phyloP scores from a whole-genome alignment of 2,329 filamentous ascomycete genomes.

The Aspergillus hiratsukae region DNA sequence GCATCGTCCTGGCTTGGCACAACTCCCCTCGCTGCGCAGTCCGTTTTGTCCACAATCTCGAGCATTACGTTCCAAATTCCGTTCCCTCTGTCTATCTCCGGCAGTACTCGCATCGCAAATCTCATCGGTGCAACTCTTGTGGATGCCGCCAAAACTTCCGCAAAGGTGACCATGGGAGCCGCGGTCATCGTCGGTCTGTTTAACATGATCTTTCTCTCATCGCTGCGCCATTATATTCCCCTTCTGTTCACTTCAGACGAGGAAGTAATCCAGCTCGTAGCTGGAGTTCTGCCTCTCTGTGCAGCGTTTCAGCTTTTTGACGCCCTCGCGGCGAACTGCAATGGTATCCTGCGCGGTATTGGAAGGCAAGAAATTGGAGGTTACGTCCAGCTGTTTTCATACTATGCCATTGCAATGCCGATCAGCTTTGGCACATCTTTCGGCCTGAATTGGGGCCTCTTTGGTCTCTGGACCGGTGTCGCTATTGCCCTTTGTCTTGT shows the following conservation, averaged over 20 bases:
- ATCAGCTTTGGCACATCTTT: conserved; percentile 77
- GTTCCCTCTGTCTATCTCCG: conserved; percentile 84
- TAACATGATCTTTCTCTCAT: conserved; percentile 67
- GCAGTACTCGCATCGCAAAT: conserved; percentile 84
- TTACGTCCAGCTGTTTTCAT: conserved; percentile 79
- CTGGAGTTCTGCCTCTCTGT: conserved; percentile 69
- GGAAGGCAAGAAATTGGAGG: conserved; percentile 87
- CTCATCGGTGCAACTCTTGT: conserved; percentile 82
- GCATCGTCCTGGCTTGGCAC: conserved; percentile 74
- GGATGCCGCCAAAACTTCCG: conserved; percentile 72
- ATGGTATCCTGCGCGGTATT: conserved; percentile 79
- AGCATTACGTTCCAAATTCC: conserved; percentile 85
- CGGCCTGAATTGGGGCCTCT: conserved; percentile 68
- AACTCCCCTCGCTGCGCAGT: conserved; percentile 79
- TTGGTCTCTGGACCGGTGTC: conserved; percentile 77
- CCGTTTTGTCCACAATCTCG: conserved; percentile 72
- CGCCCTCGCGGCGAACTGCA: conserved; percentile 70
- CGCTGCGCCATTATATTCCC: conserved; percentile 69
- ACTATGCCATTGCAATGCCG: conserved; percentile 82
- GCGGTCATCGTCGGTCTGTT: conserved; percentile 69
- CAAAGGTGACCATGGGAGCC: conserved; percentile 67
- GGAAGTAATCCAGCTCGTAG: conserved; percentile 65
- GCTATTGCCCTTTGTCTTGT: conserved; percentile 65
- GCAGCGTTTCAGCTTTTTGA: conserved; percentile 91
- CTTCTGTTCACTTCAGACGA: conserved; percentile 71